Evolutionary conservation across 2,329 filamentous ascomycete species (phyloP), one percentile per base, ranked within the genome.

Genomic region (Colletotrichum godetiae): DNA sequence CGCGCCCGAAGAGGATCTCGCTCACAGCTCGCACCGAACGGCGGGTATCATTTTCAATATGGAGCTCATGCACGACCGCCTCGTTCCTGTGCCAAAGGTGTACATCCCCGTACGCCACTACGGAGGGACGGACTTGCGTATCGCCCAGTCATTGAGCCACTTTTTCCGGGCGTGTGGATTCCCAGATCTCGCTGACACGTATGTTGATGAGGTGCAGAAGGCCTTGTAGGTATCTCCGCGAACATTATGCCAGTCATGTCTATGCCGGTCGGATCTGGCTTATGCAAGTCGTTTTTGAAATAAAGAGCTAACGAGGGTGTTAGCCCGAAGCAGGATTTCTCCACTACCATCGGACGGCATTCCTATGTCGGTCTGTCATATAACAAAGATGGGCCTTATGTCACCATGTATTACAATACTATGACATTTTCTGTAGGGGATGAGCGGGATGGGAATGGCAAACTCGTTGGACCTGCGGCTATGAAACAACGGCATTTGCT

Each of bases 61-160:
- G 53, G 82, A 83, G 67, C 74, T 83, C n/a, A 68, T 61, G 22
- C 60, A 73, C 8, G 64, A 70, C 10, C 72, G 52, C 10, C 19
- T 35, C 6, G 15, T 27, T 0, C 81, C 82, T 0, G 76, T 75
- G 12, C 72, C 77, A 0, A 82, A 82, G 72, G 73, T 80, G 1
- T 83, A 83, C 59, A 74, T 83, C 24, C 82, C 82, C 1, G 81
- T 81, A 0, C 76, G 81, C 1, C 82, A 83, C 67, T 83, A 83
- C 53, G 77, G 69, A 6, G 69, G 69, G 27, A 72, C 69, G 27
- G 69, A 72, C 24, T 42, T 72, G n/a, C 65, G 69, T 11, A 68
- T 72, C 31, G 69, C 69, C 13, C 69, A 72, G 8, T 68, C 52
- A 2, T 53, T 72, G 13, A 53, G 69, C 53, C 64, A 22, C 33